Evolutionary conservation across 1,139 yeast genomes (phyloP), one percentile per base, ranked within the genome.

Genomic region (Hansenula sp.): DNA sequence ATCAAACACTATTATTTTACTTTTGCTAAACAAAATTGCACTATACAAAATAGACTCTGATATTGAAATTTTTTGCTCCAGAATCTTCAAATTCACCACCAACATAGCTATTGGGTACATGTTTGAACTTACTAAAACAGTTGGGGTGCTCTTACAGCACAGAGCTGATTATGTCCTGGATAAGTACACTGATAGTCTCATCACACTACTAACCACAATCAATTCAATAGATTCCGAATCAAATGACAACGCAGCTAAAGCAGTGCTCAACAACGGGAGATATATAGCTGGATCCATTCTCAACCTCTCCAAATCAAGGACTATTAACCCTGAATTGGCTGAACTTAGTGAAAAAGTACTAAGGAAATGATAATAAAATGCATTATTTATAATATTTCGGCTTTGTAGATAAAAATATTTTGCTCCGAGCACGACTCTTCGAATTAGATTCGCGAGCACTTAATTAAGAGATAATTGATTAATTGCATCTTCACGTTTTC

Each of bases 111-210:
- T 42, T 6, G 33, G 39, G 12, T 49, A 46, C 32, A 26, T 55
- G 33, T 55, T 53, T 41, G 56, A 53, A 36, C 30, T 55, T 24
- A 50, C 55, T 5, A 55, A 53, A 41, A 50, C 59, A 1, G 22
- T 50, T 11, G 59, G 55, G 22, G 50, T 55, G 0, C 32, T 55
- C 2, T 32, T 53, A 2, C 48, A 46, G 24, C 39, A 47, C 19
- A 36, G 42, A 11, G 46, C 54, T 2, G 42, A 44, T 2, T 35
- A 36, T 20, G 20, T 50, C 2, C 14, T 51, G 5, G 19, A 12
- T 0, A 29, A 47, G 2, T 38, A 51, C 29, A 20, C 41, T 2
- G 31, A 38, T 8, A 45, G 38, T 1, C 11, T 52, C 10, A 10
- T 43, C 3, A 36, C 38, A 1, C 17, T 53, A 13, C 21, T 53